phyloP scores from a whole-genome alignment of 2,329 filamentous ascomycete genomes.

The Nannizziopsis arthrosporioides region DNA sequence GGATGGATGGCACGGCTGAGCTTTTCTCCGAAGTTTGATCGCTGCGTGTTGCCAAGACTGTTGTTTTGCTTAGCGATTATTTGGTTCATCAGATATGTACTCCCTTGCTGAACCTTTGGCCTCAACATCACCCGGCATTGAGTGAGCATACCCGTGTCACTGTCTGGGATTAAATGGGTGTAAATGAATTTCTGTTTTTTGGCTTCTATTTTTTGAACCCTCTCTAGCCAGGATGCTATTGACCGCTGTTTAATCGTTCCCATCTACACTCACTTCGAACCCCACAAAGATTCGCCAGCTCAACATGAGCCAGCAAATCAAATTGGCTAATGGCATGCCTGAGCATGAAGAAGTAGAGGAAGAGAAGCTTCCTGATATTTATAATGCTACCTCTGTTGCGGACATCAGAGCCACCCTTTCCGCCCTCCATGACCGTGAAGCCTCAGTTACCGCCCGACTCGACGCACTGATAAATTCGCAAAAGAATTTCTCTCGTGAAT shows the following conservation, averaged over 20 bases:
- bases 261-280: not conserved
- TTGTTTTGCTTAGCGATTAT: no score
- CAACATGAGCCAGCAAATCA: not conserved
- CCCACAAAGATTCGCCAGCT: not conserved
- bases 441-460: conserved; percentile 59
- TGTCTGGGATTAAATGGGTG: no score
- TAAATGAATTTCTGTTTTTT: no score
- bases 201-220: no score
- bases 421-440: conserved; percentile 64
- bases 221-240: no score
- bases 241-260: not conserved
- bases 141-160: no score
- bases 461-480: conserved; percentile 70
- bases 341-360: not conserved
- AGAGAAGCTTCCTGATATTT: conserved; percentile 37
- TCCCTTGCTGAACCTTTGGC: no score
- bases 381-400: conserved; percentile 60
- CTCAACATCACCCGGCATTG: no score
- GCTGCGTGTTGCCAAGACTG: no score
- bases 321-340: not conserved
- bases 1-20: no score
- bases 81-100: no score
- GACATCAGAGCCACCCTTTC: conserved; percentile 70
- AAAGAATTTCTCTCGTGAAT: conserved; percentile 72
- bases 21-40: no score